phyloP scores from a whole-genome alignment of 139 green algal genomes.

The Klebsormidium nitens region DNA sequence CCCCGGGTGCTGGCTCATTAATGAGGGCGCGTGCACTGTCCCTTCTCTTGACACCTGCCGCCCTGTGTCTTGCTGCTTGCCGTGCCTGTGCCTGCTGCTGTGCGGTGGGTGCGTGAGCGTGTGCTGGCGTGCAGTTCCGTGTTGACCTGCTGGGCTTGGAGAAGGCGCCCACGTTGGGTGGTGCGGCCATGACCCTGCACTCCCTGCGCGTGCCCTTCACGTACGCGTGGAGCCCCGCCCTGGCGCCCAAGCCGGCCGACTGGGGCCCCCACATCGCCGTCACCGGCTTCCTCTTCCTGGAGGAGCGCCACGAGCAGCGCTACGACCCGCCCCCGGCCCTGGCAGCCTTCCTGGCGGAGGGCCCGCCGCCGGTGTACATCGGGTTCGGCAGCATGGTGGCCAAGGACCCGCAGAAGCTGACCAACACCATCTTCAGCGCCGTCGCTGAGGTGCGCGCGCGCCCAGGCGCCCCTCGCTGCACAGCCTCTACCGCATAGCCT shows the following conservation, averaged over 20 bases:
- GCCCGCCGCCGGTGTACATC: conserved; percentile 52
- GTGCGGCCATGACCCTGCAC: neutral
- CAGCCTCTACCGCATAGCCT: too few species aligned
- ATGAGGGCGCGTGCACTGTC: too few species aligned
- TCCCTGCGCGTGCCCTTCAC: conserved; percentile 13
- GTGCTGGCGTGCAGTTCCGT: neutral
- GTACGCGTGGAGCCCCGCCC: conserved; percentile 14
- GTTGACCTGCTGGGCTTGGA: conserved; percentile 3
- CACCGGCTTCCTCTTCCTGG: conserved; percentile 48
- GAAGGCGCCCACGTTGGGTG: neutral
- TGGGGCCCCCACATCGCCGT: conserved; percentile 54
- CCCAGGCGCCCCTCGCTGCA: too few species aligned
- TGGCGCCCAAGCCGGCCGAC: conserved; percentile 34
- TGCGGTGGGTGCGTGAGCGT: conserved; percentile 1
- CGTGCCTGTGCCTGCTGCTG: neutral
- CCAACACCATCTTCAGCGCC: too few species aligned
- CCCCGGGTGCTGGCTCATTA: too few species aligned
- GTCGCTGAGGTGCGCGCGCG: too few species aligned
- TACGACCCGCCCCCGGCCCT: conserved; percentile 42
- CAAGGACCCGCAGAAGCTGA: neutral
- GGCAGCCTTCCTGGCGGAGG: conserved; percentile 45
- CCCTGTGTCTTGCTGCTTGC: conserved; percentile 4
- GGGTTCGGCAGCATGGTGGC: conserved; percentile 54
- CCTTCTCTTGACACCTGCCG: too few species aligned
- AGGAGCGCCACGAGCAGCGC: conserved; percentile 24